These are phyloP conservation scores for Phytopythium helicoides DNA, from an alignment of 352 stramenopile genomes.

Conservation along the genomic window DNA sequence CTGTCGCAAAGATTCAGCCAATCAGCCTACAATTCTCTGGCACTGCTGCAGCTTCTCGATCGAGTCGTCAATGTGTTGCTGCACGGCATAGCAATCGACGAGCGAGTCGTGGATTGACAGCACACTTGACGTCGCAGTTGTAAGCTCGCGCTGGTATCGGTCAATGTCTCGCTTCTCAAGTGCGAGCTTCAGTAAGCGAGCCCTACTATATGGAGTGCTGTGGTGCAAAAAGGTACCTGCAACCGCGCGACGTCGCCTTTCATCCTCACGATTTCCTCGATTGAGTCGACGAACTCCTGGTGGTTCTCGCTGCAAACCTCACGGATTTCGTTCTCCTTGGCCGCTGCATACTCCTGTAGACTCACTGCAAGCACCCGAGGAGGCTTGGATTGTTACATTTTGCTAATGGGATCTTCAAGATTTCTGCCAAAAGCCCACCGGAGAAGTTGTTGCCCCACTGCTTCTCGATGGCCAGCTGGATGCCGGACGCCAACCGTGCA, in stretches of 20 bases:
- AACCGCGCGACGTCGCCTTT: constrained; percentile 70
- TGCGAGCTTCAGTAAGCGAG: background rate
- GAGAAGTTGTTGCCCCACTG: constrained; percentile 79
- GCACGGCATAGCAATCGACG: constrained; percentile 50
- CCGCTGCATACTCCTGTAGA: constrained; percentile 51
- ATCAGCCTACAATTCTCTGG: constrained; percentile 57
- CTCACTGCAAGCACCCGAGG: constrained; percentile 25
- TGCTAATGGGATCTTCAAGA: too few species aligned
- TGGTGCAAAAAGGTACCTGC: too few species aligned
- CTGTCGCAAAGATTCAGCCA: background rate
- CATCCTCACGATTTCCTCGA: constrained; percentile 83
- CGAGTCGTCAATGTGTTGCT: constrained; percentile 71
- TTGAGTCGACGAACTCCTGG: constrained; percentile 78
- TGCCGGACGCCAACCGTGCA: constrained; percentile 59
- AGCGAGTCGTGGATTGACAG: constrained; percentile 58
- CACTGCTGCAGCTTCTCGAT: constrained; percentile 82
- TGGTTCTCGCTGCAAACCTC: constrained; percentile 78
- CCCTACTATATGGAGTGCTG: too few species aligned
- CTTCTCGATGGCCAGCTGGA: constrained; percentile 78
- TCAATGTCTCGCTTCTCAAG: constrained; percentile 53
- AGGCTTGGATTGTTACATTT: background rate
- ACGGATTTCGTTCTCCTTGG: constrained; percentile 75
- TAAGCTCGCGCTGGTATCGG: constrained; percentile 60
- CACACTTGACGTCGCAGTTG: constrained; percentile 42
- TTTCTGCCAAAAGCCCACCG: constrained; percentile 16